Base-by-base conservation (phyloP, 805 yeast species). In the Sungouiella thailandica region DNA sequence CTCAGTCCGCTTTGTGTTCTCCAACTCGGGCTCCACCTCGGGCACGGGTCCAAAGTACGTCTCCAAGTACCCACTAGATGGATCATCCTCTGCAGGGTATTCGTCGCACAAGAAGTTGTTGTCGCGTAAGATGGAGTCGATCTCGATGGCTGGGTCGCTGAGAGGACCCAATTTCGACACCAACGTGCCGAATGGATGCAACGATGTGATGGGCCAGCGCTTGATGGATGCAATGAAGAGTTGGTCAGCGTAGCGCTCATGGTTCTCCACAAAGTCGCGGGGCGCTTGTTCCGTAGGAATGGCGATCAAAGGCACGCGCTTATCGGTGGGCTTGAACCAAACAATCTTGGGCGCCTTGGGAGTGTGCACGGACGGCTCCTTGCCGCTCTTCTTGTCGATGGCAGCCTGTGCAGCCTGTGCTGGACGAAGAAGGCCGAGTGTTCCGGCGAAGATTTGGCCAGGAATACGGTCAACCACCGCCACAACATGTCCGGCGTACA, bases 271-370 rank as follows among this genome's bases (percentile, higher is more conserved):
- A 61, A 93, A 90, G 58, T 90, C 97, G 39, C 74, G 76, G 22
- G 98, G 98, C 0, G 96, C 98, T 58, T 93, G 96, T 52, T 93
- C 98, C 1, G 97, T 93, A 25, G 98, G 98, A 44, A 93, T 93
- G 11, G 98, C 98, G 66, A 93, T 89, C 44, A 93, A 70, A 4
- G 98, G 98, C 14, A 93, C 98, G 43, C 95, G 86, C 62, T 93
- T 93, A 57, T 93, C 98, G 1, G 96, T 89, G 24, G 98, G 98
- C 57, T 93, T 93, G 60, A 93, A 93, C 98, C 98, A 93, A 22
- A 93, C 97, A 67, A 93, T 93, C 56, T 93, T 93, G 22, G 98
- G 98, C 27, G 76, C 75, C 35, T 55, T 61, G 13, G 70, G 68
- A 46, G 68, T 60, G 39, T 60, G 69, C 12, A 65, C 62, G 11